Percentiles rank a stretch among this genome's conserved stretches.
Conservation (phyloP, 148 eudicot species). For the Rhododendron ferrugineum region DNA sequence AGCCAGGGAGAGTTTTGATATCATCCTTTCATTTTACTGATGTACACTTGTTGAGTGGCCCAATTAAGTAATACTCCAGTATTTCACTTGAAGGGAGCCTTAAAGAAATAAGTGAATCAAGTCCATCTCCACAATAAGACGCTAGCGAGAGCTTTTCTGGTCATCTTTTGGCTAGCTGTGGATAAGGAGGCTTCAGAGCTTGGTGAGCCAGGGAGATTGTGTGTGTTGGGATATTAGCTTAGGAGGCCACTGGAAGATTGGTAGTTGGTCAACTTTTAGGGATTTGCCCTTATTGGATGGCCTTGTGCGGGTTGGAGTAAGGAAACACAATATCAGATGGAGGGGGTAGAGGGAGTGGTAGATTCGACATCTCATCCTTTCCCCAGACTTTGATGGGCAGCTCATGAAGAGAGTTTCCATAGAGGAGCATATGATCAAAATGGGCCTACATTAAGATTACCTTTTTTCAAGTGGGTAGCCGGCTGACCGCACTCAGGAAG, state of each 20-base stretch:
- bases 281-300: background rate
- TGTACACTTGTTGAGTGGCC: background rate
- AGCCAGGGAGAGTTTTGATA: background rate
- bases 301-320: background rate
- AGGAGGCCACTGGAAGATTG: background rate
- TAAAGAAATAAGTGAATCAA: background rate
- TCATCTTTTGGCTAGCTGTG: background rate
- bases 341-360: background rate
- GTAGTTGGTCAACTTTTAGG: background rate
- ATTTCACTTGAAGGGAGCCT: background rate
- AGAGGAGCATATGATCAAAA: background rate
- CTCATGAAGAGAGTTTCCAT: background rate
- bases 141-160: background rate
- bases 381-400: background rate
- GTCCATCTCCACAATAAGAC: background rate
- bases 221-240: background rate
- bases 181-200: background rate
- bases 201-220: background rate
- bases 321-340: background rate
- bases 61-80: background rate
- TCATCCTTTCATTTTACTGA: background rate
- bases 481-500: background rate
- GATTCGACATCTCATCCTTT: background rate
- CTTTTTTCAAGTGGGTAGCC: background rate
- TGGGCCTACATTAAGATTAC: background rate